These are phyloP conservation scores for Psilocybe azurescens DNA, from an alignment of 768 basidiomycete genomes.

Conservation along the genomic window DNA sequence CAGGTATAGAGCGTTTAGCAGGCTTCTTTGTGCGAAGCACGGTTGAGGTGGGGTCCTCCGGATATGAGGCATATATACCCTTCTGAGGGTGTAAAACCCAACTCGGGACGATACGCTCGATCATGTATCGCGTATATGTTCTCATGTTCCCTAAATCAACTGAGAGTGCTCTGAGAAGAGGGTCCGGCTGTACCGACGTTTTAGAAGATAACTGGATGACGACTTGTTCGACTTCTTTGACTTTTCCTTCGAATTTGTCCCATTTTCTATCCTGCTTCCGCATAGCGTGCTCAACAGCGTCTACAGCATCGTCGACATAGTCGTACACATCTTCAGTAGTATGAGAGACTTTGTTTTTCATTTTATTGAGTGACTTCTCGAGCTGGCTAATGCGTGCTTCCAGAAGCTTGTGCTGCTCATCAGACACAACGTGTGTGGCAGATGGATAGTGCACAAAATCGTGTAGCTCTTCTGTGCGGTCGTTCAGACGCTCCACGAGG, in stretches of 20 bases:
- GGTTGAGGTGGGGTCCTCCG: neutral
- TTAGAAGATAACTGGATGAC: constrained; percentile 13
- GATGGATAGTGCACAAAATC: constrained; percentile 65
- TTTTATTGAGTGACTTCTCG: constrained; percentile 49
- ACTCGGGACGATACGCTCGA: constrained; percentile 5
- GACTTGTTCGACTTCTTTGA: constrained; percentile 39
- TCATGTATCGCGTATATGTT: constrained; percentile 8
- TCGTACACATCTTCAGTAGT: constrained; percentile 61
- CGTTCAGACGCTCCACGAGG: constrained; percentile 62
- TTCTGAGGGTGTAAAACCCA: constrained; percentile 6
- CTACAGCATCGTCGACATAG: constrained; percentile 63
- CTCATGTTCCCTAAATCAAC: constrained; percentile 2
- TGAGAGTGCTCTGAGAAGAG: constrained; percentile 1
- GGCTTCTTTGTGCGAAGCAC: neutral
- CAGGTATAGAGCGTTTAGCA: neutral
- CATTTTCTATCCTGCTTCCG: constrained; percentile 59
- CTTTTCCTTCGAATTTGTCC: constrained; percentile 39
- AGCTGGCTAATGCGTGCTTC: constrained; percentile 48
- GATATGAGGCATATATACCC: neutral
- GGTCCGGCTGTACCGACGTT: neutral
- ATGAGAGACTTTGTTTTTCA: constrained; percentile 44
- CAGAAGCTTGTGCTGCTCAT: constrained; percentile 39
- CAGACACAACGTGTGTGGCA: constrained; percentile 31
- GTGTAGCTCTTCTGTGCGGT: constrained; percentile 70
- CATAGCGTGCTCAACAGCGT: constrained; percentile 52